Conservation (phyloP, 768 basidiomycete species). For the Leucocoprinus leucothites region DNA sequence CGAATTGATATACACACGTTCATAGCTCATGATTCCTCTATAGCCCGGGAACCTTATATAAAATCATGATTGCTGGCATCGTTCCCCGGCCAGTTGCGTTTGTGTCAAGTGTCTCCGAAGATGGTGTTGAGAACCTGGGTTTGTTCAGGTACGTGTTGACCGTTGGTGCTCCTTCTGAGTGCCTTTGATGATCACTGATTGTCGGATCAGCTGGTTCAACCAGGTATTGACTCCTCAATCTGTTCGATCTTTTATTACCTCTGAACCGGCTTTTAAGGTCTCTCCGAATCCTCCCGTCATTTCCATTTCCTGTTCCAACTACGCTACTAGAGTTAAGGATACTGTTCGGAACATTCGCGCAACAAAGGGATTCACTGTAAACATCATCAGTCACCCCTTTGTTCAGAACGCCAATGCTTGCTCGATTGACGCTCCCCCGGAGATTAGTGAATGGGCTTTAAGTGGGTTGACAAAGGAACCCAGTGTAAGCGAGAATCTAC, state of each 20-base stretch:
- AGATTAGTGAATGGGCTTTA: conserved; percentile 57
- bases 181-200: neutral
- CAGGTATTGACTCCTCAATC: conserved; percentile 20
- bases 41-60: conserved; percentile 32
- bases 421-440: conserved; percentile 49
- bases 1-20: neutral
- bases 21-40: neutral
- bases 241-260: conserved; percentile 24
- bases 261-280: conserved; percentile 30
- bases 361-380: conserved; percentile 68
- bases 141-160: conserved; percentile 41
- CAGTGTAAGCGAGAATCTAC: conserved; percentile 39
- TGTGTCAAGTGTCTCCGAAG: conserved; percentile 54
- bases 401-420: conserved; percentile 52
- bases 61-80: conserved; percentile 49
- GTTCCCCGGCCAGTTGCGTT: conserved; percentile 70
- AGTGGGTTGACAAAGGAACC: conserved; percentile 57
- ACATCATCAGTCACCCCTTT: conserved; percentile 73
- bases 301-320: conserved; percentile 42
- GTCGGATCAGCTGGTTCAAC: conserved; percentile 42
- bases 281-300: conserved; percentile 62
- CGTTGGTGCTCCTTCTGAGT: neutral
- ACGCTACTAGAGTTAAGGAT: conserved; percentile 42
- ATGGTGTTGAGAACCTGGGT: conserved; percentile 57
- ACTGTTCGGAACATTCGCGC: conserved; percentile 61